Percentiles rank a stretch among this genome's conserved stretches.
Evolutionary conservation across 1,284 basidiomycete genomes (phyloP).

Genomic region (Tetrapyrgos nigripes): DNA sequence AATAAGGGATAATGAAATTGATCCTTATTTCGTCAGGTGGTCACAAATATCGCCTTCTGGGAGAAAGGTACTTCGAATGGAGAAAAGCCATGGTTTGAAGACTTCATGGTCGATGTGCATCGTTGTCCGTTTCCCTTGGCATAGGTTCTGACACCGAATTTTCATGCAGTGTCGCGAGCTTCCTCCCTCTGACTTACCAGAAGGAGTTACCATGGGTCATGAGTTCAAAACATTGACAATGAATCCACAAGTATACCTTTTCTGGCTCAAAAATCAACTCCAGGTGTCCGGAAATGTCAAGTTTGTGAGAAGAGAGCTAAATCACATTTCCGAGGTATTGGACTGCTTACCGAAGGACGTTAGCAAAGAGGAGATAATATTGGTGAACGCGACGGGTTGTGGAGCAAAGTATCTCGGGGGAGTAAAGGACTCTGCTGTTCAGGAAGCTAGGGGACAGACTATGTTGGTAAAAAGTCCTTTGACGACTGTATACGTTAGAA

Average conservation of each 20-base stretch:
- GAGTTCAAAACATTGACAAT: conserved; percentile 9
- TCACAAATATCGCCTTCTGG: conserved; percentile 4
- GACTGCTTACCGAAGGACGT: neutral
- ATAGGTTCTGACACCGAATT: neutral
- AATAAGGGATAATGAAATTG: neutral
- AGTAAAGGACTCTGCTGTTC: conserved; percentile 9
- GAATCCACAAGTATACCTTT: conserved; percentile 8
- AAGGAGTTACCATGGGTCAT: conserved; percentile 5
- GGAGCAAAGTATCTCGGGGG: conserved; percentile 15
- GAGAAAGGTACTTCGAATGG: conserved; percentile 1
- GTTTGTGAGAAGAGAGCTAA: conserved; percentile 8
- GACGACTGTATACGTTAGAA: conserved; percentile 4
- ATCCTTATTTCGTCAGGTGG: neutral
- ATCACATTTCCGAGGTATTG: neutral
- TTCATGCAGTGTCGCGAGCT: conserved; percentile 2
- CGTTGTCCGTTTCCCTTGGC: neutral
- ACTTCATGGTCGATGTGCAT: conserved; percentile 11
- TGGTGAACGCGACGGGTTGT: conserved; percentile 13
- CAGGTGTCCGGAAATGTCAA: neutral
- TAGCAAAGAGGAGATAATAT: neutral
- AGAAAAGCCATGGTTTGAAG: conserved; percentile 5
- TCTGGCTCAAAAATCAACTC: conserved; percentile 9
- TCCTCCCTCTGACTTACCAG: neutral
- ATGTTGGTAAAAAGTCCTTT: conserved; percentile 6
- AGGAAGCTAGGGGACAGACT: conserved; percentile 12